These are phyloP conservation scores for Cichorium intybus DNA, from an alignment of 140 eudicot species.

Conservation along the genomic window DNA sequence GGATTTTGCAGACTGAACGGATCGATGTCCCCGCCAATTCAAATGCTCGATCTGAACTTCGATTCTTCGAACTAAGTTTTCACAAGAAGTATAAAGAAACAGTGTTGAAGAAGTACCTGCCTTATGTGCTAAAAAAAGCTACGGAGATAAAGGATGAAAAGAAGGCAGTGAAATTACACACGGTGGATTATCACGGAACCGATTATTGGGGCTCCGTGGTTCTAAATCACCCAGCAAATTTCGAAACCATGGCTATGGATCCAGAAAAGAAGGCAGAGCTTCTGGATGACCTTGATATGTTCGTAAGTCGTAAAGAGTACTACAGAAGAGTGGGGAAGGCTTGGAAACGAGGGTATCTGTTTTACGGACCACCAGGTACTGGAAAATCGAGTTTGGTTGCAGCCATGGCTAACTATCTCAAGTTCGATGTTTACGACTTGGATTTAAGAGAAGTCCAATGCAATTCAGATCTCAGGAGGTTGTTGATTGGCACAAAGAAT, in stretches of 20 bases:
- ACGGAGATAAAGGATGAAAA: conserved; percentile 21
- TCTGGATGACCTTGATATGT: conserved; percentile 31
- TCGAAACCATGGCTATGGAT: conserved; percentile 49
- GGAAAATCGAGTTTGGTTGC: conserved; percentile 59
- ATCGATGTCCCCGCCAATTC: conserved; percentile 8
- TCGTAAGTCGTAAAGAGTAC: conserved; percentile 37
- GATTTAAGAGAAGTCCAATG: conserved; percentile 33
- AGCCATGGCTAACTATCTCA: conserved; percentile 51
- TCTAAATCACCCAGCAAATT: conserved; percentile 47
- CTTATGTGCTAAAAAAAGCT: conserved; percentile 21
- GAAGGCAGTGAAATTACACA: conserved; percentile 30
- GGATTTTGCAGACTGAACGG: conserved; percentile 26
- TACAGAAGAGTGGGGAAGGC: conserved; percentile 49
- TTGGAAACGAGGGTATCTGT: conserved; percentile 57
- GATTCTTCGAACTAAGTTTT: conserved; percentile 33
- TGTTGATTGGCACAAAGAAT: conserved; percentile 38
- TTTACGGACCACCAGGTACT: conserved; percentile 53
- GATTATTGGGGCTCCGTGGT: conserved; percentile 43
- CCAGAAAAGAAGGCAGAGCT: conserved; percentile 21
- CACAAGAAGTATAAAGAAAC: conserved; percentile 35
- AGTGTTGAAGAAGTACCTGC: conserved; percentile 27
- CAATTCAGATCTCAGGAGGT: conserved; percentile 33
- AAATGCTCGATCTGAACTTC: conserved; percentile 12
- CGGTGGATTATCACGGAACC: conserved; percentile 28
- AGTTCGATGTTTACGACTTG: conserved; percentile 52